These are phyloP conservation scores for Liriodendron chinense DNA, from an alignment of 164 flowering plant genomes.

Conservation along the genomic window DNA sequence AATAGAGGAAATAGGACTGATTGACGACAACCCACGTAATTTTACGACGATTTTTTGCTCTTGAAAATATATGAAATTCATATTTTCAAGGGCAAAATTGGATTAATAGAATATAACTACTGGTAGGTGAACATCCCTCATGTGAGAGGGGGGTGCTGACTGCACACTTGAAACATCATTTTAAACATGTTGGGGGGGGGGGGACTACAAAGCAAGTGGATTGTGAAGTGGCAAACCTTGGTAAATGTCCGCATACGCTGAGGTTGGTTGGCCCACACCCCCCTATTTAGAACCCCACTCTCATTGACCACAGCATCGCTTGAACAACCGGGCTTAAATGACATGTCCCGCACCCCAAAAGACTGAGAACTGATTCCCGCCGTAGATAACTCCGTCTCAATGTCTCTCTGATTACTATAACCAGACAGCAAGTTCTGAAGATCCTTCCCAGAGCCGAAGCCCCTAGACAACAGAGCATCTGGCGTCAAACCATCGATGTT, in stretches of 20 bases:
- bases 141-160: too few relatives aligned
- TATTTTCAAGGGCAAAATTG: too few relatives aligned
- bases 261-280: slow-evolving; percentile 63
- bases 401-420: slow-evolving; percentile 65
- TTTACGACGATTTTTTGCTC: too few relatives aligned
- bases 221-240: slow-evolving; percentile 48
- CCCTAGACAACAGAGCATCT: slow-evolving; percentile 74
- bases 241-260: slow-evolving; percentile 87
- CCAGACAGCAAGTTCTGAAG: slow-evolving; percentile 76
- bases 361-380: slow-evolving; percentile 82
- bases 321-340: slow-evolving; percentile 73
- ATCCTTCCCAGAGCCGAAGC: slow-evolving; percentile 81
- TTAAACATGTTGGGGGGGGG: too few relatives aligned
- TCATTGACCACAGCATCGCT: slow-evolving; percentile 65
- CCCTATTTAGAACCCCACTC: slow-evolving; percentile 48
- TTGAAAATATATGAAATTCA: too few relatives aligned
- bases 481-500: slow-evolving; percentile 69
- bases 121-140: too few relatives aligned
- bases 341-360: slow-evolving; percentile 75
- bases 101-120: too few relatives aligned
- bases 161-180: too few relatives aligned
- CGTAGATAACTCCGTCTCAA: slow-evolving; percentile 81
- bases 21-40: too few relatives aligned
- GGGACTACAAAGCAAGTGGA: background rate
- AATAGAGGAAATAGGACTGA: too few relatives aligned